phyloP scores from a whole-genome alignment of 331 rosid genomes.

The Pyrus hybrid region DNA sequence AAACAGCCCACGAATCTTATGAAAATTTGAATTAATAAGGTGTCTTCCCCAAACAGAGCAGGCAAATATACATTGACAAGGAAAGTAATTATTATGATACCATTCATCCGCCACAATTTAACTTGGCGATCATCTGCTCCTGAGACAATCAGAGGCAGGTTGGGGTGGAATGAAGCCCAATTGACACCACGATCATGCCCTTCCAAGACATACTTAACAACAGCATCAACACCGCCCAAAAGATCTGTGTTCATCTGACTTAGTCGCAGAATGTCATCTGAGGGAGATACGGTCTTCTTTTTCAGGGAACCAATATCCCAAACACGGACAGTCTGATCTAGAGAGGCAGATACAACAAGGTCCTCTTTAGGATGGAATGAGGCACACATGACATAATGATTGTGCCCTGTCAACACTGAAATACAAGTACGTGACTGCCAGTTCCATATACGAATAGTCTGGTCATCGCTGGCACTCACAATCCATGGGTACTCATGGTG shows the following conservation, averaged over 20 bases:
- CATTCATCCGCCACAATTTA: constrained; percentile 97
- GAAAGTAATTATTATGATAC: constrained; percentile 25
- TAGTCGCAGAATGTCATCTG: constrained; percentile 81
- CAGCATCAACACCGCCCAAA: constrained; percentile 89
- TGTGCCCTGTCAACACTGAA: constrained; percentile 94
- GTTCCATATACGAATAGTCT: constrained; percentile 96
- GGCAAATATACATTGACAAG: background rate
- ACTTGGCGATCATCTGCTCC: constrained; percentile 99
- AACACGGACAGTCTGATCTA: constrained; percentile 97
- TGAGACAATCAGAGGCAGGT: constrained; percentile 86
- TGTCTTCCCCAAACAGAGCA: background rate
- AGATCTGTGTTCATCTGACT: constrained; percentile 96
- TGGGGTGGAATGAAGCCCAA: constrained; percentile 97
- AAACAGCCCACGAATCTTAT: background rate
- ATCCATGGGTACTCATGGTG: constrained; percentile 97
- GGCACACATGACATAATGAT: constrained; percentile 97
- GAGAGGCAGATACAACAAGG: constrained; percentile 88
- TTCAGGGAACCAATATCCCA: constrained; percentile 94
- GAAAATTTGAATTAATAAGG: background rate
- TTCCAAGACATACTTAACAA: constrained; percentile 94
- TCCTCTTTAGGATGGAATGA: constrained; percentile 93
- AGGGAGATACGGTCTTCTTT: constrained; percentile 86
- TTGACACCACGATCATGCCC: constrained; percentile 99
- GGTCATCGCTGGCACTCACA: constrained; percentile 98
- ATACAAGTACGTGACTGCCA: constrained; percentile 97